Base-by-base conservation (phyloP, 192 early-diverging fungal genomes). In the Coemansia furcata region DNA sequence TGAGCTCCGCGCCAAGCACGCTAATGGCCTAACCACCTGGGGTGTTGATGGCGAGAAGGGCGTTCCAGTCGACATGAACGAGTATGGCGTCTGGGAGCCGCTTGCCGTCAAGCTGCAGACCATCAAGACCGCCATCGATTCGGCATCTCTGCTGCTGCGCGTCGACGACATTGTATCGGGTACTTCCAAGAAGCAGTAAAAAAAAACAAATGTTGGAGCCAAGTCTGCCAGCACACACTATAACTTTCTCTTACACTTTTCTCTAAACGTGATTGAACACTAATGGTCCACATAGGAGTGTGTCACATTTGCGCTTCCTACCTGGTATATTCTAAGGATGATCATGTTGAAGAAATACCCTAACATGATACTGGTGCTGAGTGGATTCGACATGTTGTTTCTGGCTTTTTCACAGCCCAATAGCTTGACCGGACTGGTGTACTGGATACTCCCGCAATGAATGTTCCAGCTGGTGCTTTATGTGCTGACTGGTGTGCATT, bases 31-130 rank as follows among this genome's bases (percentile, higher is more conserved):
- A 68, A 86, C 92, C 67, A 87, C 94, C 21, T 98, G 91, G 88
- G 98, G 98, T 66, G 93, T 99, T 72, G 95, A 99, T 74, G 98
- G 98, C 44, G 88, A 87, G 63, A 89, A 86, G 49, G 98, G 98
- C 65, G 87, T 89, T 71, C 86, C 97, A 21, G 95, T 92, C 8
- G 96, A 99, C 71, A 99, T 99, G 98, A 88, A 90, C 55, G 88
- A 92, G 62, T 99, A 98, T 67, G 98, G 98, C 68, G 86, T 99
- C 52, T 99, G 98, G 98, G 98, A 99, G 83, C 96, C 98, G 14
- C 88, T 91, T 64, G 96, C 96, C n/a, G 98, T 99, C 74, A 99
- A 99, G 87, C 89, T 97, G 11, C 98, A 99, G 87, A 99, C 95
- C 4, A 89, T 99, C 84, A 99, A 98, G 89, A 98, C 98, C 23